Percentiles rank a stretch among this genome's conserved stretches.
Conservation (phyloP, 371 early-diverging fungal genomes). For the Mortierella sp. region DNA sequence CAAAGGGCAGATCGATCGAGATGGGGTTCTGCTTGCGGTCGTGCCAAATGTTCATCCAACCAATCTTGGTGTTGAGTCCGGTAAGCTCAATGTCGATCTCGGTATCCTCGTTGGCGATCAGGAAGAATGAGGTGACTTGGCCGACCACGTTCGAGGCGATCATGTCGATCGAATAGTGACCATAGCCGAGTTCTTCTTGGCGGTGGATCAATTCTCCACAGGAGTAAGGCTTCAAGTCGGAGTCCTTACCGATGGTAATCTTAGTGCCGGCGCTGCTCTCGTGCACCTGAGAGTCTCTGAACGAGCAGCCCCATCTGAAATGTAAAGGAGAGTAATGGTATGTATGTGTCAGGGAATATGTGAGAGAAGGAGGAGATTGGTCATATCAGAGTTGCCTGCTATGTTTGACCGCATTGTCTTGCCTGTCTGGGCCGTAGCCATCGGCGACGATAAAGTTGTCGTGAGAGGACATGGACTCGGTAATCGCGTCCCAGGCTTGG, state of each 20-base stretch:
- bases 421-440: constrained; percentile 46
- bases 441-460: constrained; percentile 40
- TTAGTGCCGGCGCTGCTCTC: constrained; percentile 22
- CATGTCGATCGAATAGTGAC: constrained; percentile 51
- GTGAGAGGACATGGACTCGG: constrained; percentile 27
- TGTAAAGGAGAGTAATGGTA: no score
- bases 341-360: background rate
- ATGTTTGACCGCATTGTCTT: background rate
- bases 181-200: constrained; percentile 33
- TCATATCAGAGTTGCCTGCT: background rate
- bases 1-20: constrained; percentile 45
- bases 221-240: constrained; percentile 44
- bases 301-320: constrained; percentile 45
- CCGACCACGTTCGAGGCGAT: constrained; percentile 49
- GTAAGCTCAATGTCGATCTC: constrained; percentile 58
- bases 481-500: constrained; percentile 10
- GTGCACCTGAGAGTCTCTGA: constrained; percentile 38
- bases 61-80: constrained; percentile 35
- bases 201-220: constrained; percentile 50
- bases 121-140: constrained; percentile 53
- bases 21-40: constrained; percentile 42
- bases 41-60: constrained; percentile 56
- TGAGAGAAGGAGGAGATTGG: background rate
- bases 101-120: constrained; percentile 45
- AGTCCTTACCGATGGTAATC: constrained; percentile 51